Base-by-base conservation (phyloP, 108 stramenopile genomes). In the Parietichytrium sp. region DNA sequence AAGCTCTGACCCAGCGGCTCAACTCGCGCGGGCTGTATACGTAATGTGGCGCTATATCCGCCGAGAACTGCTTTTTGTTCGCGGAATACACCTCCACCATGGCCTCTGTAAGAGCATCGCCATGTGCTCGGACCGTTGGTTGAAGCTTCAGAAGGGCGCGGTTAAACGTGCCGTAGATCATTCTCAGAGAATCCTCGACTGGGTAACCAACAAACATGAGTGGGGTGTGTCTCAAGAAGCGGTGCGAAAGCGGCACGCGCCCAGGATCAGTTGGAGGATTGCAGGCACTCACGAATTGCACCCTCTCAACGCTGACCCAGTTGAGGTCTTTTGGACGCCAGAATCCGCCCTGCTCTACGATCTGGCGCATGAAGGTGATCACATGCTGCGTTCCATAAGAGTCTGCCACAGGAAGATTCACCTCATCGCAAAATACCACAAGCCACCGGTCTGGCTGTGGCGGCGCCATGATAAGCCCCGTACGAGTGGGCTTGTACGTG, bases 201-300 rank as follows among this genome's bases (percentile, higher is more conserved):
- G 98, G 98, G 50, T 94, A 96, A 87, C 97, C 98, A 13, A 99
- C 97, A n/a, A 96, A 87, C 2, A 99, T 92, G 30, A 99, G 54
- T 12, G 96, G 96, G 12, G 94, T 95, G 84, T 98, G 98, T 16
- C 98, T 90, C 55, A 99, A 85, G 85, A 99, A 97, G 25, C 98
- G 89, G 50, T 88, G 89, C 15, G 94, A 91, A 91, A 99, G 87
- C 3, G 82, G 86, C 18, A 94, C 93, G 50, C 98, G 93, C 3
- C 98, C 98, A 33, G 96, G 93, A 87, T 99, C 98, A 6, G 97
- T 96, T 8, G 97, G 97, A 30, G 98, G 98, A 81, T 99, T 99
- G 85, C 98, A 99, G 0, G 98, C 98, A 25, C 87, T 89, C 4
- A 91, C 90, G 25, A 81, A 51, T 25, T 36, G 25, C 4, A 54